Evolutionary conservation across 1,139 yeast genomes (phyloP).

Genomic region (Eremothecium gossypii): DNA sequence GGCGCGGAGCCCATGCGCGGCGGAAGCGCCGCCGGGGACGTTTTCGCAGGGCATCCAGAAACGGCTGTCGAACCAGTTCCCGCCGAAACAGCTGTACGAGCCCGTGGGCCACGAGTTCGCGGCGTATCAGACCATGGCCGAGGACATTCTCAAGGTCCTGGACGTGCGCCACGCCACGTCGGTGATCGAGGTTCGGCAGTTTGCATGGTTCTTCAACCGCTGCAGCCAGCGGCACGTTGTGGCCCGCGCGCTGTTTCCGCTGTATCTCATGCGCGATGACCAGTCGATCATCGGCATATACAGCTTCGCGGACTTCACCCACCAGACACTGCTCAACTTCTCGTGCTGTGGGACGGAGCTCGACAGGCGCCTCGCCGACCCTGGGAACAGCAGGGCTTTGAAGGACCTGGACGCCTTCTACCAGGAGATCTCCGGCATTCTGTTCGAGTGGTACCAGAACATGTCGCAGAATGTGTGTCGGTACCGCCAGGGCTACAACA

Average conservation of each 20-base stretch:
- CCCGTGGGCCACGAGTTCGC: constrained; percentile 27
- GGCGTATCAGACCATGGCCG: constrained; percentile 21
- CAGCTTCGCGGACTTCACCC: constrained; percentile 24
- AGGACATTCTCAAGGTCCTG: constrained; percentile 31
- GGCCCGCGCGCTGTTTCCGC: constrained; percentile 52
- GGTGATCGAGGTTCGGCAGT: constrained; percentile 26
- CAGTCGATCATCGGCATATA: constrained; percentile 40
- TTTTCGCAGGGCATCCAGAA: constrained; percentile 45
- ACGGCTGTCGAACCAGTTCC: constrained; percentile 48
- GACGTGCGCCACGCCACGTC: constrained; percentile 34
- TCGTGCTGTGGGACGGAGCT: constrained; percentile 28
- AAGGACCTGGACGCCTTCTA: constrained; percentile 12
- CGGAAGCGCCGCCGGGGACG: constrained; percentile 34
- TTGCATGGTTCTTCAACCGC: constrained; percentile 28
- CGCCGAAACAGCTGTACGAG: constrained; percentile 38
- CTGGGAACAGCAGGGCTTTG: constrained; percentile 13
- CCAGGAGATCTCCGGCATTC: constrained; percentile 30
- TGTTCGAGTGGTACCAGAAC: constrained; percentile 48
- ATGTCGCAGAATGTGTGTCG: constrained; percentile 71
- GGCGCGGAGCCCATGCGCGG: neutral
- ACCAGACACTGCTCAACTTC: constrained; percentile 27
- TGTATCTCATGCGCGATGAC: constrained; percentile 53
- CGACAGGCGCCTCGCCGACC: constrained; percentile 3
- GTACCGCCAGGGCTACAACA: constrained; percentile 63
- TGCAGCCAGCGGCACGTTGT: constrained; percentile 38